Evolutionary conservation across 257 asterid species (phyloP), one percentile per base, ranked within the genome.

Genomic region (Cynanchum wilfordii): DNA sequence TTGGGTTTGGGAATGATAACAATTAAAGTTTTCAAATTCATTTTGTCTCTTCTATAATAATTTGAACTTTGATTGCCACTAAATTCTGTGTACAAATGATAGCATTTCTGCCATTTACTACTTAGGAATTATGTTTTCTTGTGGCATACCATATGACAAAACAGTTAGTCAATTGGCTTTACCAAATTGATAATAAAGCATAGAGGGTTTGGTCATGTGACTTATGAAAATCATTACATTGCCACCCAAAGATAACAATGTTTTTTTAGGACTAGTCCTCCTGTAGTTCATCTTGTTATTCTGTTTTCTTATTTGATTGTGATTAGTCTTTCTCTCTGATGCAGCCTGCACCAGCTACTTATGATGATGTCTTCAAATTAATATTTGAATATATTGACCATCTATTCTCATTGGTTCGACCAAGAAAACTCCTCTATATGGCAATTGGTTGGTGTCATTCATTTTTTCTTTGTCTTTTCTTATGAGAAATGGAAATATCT

Each of bases 311-410:
- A 17, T 27, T 13, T 22, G 57, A 55, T 3, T 24, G 59, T 74
- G 33, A 44, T 22, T 20, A 15, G 68, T 25, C 44, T 40, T 77
- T 82, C 67, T 82, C 38, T 54, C 75, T 74, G 66, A 56, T 86
- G 88, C 95, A 95, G 99, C 88, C 92, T 58, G 95, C 96, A 50
- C 99, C 99, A 47, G 79, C 89, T 75, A 89, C 96, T 29, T 95
- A 91, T 66, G 86, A 86, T 65, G 98, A 87, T 60, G 98, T 95
- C 58, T 95, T 95, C 84, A 90, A 79, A 76, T 79, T 85, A 52
- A 92, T 95, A 51, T 92, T 95, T 84, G 96, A 89, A 71, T 94
- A 95, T 87, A 92, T 92, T 69, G 98, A 95, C 80, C 97, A 95
- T 77, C 83, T 92, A 40, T 79, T 95, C 79, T 81, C 95, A 50